phyloP scores from a whole-genome alignment of 352 stramenopile species.

The Pythium rishiriense region DNA sequence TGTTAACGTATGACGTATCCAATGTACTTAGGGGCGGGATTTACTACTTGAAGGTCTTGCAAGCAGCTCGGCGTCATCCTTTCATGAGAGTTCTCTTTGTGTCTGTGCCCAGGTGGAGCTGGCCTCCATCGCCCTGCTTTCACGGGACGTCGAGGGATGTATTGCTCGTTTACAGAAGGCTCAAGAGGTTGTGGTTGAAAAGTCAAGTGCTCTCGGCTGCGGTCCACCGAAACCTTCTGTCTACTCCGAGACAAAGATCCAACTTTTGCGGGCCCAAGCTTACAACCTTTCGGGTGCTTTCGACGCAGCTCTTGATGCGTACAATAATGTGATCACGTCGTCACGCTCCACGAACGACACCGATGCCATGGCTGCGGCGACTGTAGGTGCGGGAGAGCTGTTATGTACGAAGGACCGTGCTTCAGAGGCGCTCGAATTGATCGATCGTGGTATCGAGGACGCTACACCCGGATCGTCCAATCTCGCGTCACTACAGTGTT shows the following conservation, averaged over 20 bases:
- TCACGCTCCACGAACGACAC: conserved; percentile 12
- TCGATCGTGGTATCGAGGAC: conserved; percentile 28
- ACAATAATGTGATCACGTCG: conserved; percentile 32
- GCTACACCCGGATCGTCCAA: conserved; percentile 17
- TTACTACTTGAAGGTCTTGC: conserved; percentile 56
- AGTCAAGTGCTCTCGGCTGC: conserved; percentile 42
- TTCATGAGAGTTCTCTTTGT: conserved; percentile 64
- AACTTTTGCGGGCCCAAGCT: conserved; percentile 61
- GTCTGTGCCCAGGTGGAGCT: conserved; percentile 58
- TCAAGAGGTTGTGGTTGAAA: conserved; percentile 46
- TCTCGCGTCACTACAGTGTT: conserved; percentile 29
- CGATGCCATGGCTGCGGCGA: conserved; percentile 34
- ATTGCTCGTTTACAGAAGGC: conserved; percentile 48
- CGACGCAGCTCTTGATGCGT: conserved; percentile 48
- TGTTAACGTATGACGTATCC: neutral
- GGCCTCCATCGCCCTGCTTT: conserved; percentile 41
- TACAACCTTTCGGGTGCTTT: conserved; percentile 47
- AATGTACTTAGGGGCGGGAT: conserved; percentile 37
- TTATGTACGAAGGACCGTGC: conserved; percentile 34
- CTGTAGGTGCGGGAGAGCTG: conserved; percentile 47
- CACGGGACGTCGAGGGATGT: conserved; percentile 62
- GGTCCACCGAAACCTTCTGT: conserved; percentile 33
- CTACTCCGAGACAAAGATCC: conserved; percentile 55
- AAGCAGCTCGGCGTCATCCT: conserved; percentile 59
- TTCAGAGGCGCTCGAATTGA: conserved; percentile 33